These are phyloP conservation scores for Syzygium grande DNA, from an alignment of 345 rosid genomes.

Conservation along the genomic window DNA sequence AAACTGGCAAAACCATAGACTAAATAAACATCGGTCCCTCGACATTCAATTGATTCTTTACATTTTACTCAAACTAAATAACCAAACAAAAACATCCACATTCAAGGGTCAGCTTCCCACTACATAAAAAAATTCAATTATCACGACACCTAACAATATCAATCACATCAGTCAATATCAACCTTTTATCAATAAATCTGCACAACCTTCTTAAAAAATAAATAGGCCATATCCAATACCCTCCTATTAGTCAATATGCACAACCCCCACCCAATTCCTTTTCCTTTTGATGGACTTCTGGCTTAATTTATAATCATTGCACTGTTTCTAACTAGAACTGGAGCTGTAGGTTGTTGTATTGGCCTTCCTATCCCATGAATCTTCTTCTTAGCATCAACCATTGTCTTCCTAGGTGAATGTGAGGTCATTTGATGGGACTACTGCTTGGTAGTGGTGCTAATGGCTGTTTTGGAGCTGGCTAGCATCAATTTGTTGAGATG, in stretches of 20 bases:
- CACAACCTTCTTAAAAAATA: background rate
- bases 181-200: no score
- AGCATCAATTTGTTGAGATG: background rate
- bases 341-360: background rate
- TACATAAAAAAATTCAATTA: no score
- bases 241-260: background rate
- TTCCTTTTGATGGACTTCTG: background rate
- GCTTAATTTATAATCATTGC: no score
- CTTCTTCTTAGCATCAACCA: background rate
- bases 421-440: background rate
- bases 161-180: background rate
- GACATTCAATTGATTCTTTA: no score
- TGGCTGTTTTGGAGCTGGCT: fast-evolving
- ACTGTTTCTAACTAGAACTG: background rate
- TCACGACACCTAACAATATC: background rate
- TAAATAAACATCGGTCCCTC: no score
- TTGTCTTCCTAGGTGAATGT: background rate
- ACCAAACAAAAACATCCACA: background rate
- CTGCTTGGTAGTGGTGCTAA: background rate
- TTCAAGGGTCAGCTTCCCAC: background rate
- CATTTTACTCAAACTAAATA: no score
- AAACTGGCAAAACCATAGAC: no score
- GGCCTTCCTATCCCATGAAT: background rate
- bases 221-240: no score
- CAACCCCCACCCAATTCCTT: background rate